Base-by-base conservation (phyloP, 352 stramenopile genomes). In the Hyaloperonospora arabidopsidis region DNA sequence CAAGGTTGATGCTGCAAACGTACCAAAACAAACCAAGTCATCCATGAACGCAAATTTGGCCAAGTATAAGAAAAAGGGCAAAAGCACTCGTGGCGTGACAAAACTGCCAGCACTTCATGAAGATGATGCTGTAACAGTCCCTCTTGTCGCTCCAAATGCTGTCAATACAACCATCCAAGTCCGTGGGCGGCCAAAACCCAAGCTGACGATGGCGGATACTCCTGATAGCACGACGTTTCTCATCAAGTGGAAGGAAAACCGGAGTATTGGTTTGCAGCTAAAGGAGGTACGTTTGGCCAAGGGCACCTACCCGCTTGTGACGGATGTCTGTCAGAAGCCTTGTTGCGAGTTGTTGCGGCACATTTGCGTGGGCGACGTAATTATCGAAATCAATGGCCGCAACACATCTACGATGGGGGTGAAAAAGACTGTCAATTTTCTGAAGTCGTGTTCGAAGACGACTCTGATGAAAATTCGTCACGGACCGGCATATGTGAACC, bases 401-500 rank as follows among this genome's bases (percentile, higher is more conserved):
- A 89, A 94, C 49, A 91, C 80, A 45, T 91, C 84, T 13, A 81
- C 78, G 13, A 94, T 94, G 84, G 81, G 84, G 25, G 84, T 94
- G 25, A 94, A 94, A 63, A 94, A 94, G 67, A 94, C 84, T 21
- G 79, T 91, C 36, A 87, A 72, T 54, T 94, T 94, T 55, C 63
- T 94, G 22, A 88, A 85, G 55, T 85, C 84, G 25, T 89, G 81
- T 56, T 75, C 79, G 1, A 94, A 94, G 69, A 94, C 84, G 47
- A 89, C 83, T 59, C 54, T 94, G 43, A 61, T 94, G 57, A 94
- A 94, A 65, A 70, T 94, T 21, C 81, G 83, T 14, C 84, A 86
- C 54, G 84, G 84, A 15, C 84, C 84, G n/a, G 77, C 63, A 6
- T 92, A 77, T 53, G 53, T 76, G 15, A 86, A 68, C 38, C 67